Evolutionary conservation across 768 basidiomycete species (phyloP), one percentile per base, ranked within the genome.

Genomic region (Phylloporus rhodoxanthus): DNA sequence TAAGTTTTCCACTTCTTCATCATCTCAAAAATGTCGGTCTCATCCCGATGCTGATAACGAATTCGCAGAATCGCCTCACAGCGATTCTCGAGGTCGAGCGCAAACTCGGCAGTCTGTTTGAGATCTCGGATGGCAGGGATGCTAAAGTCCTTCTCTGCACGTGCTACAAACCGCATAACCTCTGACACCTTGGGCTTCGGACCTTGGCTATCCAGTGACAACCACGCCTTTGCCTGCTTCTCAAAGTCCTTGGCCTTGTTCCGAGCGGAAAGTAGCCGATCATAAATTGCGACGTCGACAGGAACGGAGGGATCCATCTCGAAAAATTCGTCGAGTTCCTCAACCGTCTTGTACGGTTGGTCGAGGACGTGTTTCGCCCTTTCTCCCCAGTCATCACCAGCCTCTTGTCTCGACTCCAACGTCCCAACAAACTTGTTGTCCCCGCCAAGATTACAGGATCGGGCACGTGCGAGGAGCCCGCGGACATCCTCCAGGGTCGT

Each of bases 401-500:
- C 78, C 9, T 70, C 72, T 56, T 84, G 76, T 50, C 82, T 76
- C n/a, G 74, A 72, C 54, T 83, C 76, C 32, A 95, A 72, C 58
- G 80, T 68, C 57, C 75, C 70, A 61, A 92, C 74, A 54, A 79
- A 78, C 47, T 76, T 74, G 67, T 91, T 82, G 47, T 86, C 82
- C 10, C 72, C 55, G 3, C 81, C 67, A 32, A 97, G 71, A 43
- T 76, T 80, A 68, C 82, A 89, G 9, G 76, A 72, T 20, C 75
- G 77, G 19, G 88, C 91, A 25, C 90, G 84, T 1, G 75, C 72
- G 25, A 93, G 70, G 36, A 87, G 77, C 45, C 80, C 73, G 17
- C 85, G 81, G 40, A 95, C 82, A 57, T 94, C 90, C 25, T 86
- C 83, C 45, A 92, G 72, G 20, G 85, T 83, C 47, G 88, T 66